These are phyloP conservation scores for Potentilla sterilis DNA, from an alignment of 306 rosid species.

Conservation along the genomic window DNA sequence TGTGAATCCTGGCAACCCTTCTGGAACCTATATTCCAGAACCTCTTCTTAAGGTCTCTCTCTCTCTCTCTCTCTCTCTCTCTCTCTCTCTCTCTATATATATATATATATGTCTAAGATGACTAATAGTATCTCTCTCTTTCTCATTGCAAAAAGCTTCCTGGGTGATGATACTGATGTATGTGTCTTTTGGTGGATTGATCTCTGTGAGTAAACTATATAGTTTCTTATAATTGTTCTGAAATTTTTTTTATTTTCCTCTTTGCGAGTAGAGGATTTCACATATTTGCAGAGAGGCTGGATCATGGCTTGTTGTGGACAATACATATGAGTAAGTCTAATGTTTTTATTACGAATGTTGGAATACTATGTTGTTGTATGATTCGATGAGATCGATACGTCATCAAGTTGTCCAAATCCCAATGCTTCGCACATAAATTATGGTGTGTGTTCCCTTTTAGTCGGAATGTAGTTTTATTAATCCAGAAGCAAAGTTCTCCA, in stretches of 20 bases:
- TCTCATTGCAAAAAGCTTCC: background rate
- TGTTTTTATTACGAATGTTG: background rate
- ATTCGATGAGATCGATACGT: background rate
- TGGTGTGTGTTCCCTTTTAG: background rate
- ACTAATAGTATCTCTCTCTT: background rate
- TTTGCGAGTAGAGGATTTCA: constrained; percentile 67
- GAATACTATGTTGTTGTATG: background rate
- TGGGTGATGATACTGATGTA: background rate
- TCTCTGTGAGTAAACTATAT: background rate
- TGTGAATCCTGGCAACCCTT: constrained; percentile 95
- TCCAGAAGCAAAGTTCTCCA: background rate
- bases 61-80: constrained; percentile 32
- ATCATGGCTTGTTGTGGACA: constrained; percentile 87
- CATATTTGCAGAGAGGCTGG: constrained; percentile 74
- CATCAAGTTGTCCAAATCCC: background rate
- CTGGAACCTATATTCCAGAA: constrained; percentile 88
- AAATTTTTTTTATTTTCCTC: constrained; percentile 20
- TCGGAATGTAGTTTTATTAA: background rate
- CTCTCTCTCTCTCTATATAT: background rate
- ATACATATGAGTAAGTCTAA: constrained; percentile 78
- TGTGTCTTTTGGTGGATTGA: constrained; percentile 15
- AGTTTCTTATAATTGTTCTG: constrained; percentile 22
- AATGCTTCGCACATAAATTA: background rate
- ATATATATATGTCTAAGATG: background rate
- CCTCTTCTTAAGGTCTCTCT: constrained; percentile 70